These are phyloP conservation scores for Macrolepiota fuliginosa DNA, from an alignment of 768 basidiomycete species.

Conservation along the genomic window DNA sequence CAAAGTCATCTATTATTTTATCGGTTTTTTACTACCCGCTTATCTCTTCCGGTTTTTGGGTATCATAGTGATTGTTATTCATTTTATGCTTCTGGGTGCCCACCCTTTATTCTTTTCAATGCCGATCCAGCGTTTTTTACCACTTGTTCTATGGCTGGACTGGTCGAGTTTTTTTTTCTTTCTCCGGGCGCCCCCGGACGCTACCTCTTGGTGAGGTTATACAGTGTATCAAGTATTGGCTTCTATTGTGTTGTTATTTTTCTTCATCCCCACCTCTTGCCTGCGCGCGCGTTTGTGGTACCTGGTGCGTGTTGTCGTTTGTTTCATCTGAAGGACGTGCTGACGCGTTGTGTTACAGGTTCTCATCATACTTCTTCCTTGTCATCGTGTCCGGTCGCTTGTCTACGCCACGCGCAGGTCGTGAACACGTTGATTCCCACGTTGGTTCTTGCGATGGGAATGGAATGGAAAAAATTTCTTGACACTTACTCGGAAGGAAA, in stretches of 20 bases:
- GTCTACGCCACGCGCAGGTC: neutral
- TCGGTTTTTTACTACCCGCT: slow-evolving; percentile 7
- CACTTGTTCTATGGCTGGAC: neutral
- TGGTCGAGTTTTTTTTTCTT: neutral
- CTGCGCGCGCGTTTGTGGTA: neutral
- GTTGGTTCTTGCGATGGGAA: too few relatives aligned
- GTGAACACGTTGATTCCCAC: neutral
- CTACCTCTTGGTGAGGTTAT: neutral
- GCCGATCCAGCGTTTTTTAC: neutral
- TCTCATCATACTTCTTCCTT: neutral
- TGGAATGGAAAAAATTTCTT: neutral
- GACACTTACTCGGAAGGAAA: neutral
- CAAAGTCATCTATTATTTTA: slow-evolving; percentile 5
- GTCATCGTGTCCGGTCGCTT: neutral
- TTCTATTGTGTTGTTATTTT: neutral
- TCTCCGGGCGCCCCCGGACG: slow-evolving; percentile 10
- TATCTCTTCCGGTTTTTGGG: slow-evolving; percentile 6
- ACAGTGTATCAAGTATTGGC: slow-evolving; percentile 5
- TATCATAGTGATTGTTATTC: neutral
- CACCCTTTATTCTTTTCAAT: neutral
- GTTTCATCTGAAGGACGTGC: neutral
- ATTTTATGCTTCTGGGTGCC: neutral
- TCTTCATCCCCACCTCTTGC: neutral
- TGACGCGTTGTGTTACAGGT: neutral
- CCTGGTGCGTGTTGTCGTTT: neutral